A percentile compares a stretch with the other conserved stretches of the same genome.
These are phyloP conservation scores for Cardiospermum halicacabum DNA, from an alignment of 345 rosid species.

Conservation along the genomic window DNA sequence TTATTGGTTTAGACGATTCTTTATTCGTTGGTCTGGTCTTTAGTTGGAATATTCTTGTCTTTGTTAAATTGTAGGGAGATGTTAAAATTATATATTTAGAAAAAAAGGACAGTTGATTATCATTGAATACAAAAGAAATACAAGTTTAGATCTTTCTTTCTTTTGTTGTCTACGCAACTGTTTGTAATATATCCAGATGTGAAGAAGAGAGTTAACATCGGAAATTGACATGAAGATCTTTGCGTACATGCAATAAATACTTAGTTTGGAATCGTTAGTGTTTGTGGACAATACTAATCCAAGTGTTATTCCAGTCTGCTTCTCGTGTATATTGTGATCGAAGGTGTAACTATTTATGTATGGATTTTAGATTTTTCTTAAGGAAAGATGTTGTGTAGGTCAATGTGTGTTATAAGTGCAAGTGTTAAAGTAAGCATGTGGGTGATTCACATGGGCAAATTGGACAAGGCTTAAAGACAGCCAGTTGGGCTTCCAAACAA, in stretches of 20 bases:
- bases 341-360: too few species aligned
- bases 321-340: too few species aligned
- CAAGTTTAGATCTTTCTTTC: not conserved
- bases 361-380: too few species aligned
- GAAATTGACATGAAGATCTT: not conserved
- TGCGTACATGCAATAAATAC: conserved; percentile 5
- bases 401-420: too few species aligned
- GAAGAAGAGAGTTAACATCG: not conserved
- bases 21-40: conserved; percentile 34
- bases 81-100: conserved; percentile 5
- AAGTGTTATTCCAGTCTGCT: not conserved
- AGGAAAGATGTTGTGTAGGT: too few species aligned
- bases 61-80: not conserved
- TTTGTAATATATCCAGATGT: not conserved
- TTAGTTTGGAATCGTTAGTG: not conserved
- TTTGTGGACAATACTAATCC: conserved; percentile 10
- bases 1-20: conserved; percentile 35
- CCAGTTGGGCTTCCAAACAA: conserved; percentile 19
- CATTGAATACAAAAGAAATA: conserved; percentile 11
- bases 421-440: conserved; percentile 20
- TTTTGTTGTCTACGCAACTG: not conserved
- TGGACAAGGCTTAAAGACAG: conserved; percentile 20
- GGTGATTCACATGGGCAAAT: conserved; percentile 3
- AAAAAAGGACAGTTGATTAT: not conserved
- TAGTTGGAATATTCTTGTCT: not conserved